Evolutionary conservation across 2,329 filamentous ascomycete species (phyloP).

Genomic region (Fusarium scirpi): DNA sequence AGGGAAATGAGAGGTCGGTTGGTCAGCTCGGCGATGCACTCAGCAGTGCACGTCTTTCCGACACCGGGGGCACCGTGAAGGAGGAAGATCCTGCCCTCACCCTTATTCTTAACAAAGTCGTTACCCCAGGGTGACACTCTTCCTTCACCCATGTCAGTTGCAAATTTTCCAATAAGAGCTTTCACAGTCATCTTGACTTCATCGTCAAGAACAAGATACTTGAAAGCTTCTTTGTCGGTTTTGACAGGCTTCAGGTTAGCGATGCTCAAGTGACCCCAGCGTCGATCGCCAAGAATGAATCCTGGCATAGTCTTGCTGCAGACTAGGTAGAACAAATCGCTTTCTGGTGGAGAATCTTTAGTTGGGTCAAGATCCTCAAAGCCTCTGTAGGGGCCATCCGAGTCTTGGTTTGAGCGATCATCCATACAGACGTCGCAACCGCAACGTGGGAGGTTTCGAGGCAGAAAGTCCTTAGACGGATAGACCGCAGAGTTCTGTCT

Average conservation of each 20-base stretch:
- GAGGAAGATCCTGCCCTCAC: slow-evolving; percentile 63
- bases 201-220: slow-evolving; percentile 62
- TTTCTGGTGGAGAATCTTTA: slow-evolving; percentile 52
- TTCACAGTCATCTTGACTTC: slow-evolving; percentile 62
- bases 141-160: slow-evolving; percentile 52
- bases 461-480: slow-evolving; percentile 53
- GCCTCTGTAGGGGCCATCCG: slow-evolving; percentile 51
- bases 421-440: slow-evolving; percentile 54
- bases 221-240: slow-evolving; percentile 62
- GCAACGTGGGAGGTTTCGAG: slow-evolving; percentile 57
- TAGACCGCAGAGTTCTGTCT: slow-evolving; percentile 22
- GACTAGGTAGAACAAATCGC: slow-evolving; percentile 59
- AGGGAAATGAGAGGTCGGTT: slow-evolving; percentile 64
- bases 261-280: slow-evolving; percentile 59
- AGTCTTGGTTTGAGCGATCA: slow-evolving; percentile 28
- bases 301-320: slow-evolving; percentile 59
- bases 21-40: slow-evolving; percentile 65
- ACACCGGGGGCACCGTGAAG: slow-evolving; percentile 67
- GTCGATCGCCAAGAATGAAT: slow-evolving; percentile 59
- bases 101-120: slow-evolving; percentile 64
- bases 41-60: slow-evolving; percentile 68
- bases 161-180: slow-evolving; percentile 61
- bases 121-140: slow-evolving; percentile 58
- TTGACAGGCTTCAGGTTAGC: slow-evolving; percentile 55
- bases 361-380: slow-evolving; percentile 58